A percentile compares a stretch with the other conserved stretches of the same genome.
phyloP scores from a whole-genome alignment of 176 grass and related monocot genomes.

The Tillandsia fasciculata region DNA sequence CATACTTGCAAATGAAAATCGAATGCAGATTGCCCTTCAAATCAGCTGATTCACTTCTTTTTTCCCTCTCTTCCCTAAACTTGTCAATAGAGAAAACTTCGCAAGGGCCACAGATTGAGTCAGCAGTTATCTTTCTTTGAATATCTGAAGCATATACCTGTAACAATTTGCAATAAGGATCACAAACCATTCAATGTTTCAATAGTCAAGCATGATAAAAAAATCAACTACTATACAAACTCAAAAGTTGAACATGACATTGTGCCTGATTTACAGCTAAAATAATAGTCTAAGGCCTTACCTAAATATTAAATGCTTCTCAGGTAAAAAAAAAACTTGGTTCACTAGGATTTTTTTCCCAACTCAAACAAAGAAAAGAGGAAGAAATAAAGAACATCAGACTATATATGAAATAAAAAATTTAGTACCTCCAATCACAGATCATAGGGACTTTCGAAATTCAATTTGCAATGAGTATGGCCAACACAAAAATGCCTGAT shows the following conservation, averaged over 20 bases:
- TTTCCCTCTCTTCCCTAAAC: conserved; percentile 11
- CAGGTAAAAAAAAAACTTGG: no score
- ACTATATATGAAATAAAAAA: no score
- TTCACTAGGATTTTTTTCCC: no score
- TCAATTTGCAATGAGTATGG: neutral
- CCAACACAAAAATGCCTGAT: neutral
- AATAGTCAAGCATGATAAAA: no score
- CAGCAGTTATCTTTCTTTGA: conserved; percentile 3
- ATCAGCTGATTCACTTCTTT: conserved; percentile 10
- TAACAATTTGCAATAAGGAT: neutral
- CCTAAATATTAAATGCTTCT: no score
- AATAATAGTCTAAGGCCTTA: no score
- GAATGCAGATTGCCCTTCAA: neutral
- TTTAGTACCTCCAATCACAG: no score
- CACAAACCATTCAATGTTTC: neutral
- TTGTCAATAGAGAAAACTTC: conserved; percentile 10
- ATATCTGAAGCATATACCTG: conserved; percentile 17
- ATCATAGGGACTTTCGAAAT: neutral
- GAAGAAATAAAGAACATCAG: no score
- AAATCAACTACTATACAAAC: no score
- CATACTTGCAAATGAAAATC: conserved; percentile 15
- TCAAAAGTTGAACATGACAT: no score
- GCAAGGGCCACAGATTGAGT: conserved; percentile 3
- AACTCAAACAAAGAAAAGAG: no score
- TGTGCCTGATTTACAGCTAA: no score